phyloP scores from a whole-genome alignment of 768 basidiomycete species.

The Mycena indigotica region DNA sequence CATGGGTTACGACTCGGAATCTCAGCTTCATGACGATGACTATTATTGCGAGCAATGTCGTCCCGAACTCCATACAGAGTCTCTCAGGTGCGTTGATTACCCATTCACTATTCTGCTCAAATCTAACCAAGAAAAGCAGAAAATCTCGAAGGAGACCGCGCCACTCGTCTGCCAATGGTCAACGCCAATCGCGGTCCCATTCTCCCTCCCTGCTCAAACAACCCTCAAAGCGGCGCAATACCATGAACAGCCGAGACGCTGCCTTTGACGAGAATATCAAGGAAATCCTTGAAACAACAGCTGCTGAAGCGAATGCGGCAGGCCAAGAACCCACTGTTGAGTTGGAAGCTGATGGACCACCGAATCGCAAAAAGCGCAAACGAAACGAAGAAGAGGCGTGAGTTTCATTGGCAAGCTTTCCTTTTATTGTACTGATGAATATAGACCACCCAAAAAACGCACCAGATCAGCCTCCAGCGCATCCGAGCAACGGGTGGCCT shows the following conservation, averaged over 20 bases:
- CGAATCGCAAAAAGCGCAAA: conserved; percentile 71
- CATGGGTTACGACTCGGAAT: conserved; percentile 87
- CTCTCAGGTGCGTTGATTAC: conserved; percentile 68
- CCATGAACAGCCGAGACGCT: conserved; percentile 97
- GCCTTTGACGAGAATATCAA: conserved; percentile 88
- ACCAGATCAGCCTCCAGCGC: conserved; percentile 74
- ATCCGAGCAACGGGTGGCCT: conserved; percentile 57
- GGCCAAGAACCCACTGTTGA: conserved; percentile 42
- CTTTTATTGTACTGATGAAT: conserved; percentile 12
- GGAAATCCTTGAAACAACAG: conserved; percentile 73
- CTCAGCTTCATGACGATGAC: conserved; percentile 70
- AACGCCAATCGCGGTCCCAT: conserved; percentile 74
- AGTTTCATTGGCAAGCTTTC: conserved; percentile 32
- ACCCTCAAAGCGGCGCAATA: conserved; percentile 86
- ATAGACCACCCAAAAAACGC: conserved; percentile 63
- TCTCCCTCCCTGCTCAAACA: conserved; percentile 64
- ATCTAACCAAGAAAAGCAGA: conserved; percentile 38
- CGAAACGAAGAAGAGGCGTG: conserved; percentile 73
- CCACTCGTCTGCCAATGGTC: conserved; percentile 60
- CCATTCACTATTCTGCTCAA: conserved; percentile 16
- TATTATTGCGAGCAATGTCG: conserved; percentile 95
- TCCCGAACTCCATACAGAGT: conserved; percentile 81
- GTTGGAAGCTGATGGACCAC: conserved; percentile 46
- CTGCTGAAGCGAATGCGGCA: conserved; percentile 64
- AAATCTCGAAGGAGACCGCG: conserved; percentile 64